Conservation (phyloP, 371 early-diverging fungal species). For the Lichtheimia corymbifera region DNA sequence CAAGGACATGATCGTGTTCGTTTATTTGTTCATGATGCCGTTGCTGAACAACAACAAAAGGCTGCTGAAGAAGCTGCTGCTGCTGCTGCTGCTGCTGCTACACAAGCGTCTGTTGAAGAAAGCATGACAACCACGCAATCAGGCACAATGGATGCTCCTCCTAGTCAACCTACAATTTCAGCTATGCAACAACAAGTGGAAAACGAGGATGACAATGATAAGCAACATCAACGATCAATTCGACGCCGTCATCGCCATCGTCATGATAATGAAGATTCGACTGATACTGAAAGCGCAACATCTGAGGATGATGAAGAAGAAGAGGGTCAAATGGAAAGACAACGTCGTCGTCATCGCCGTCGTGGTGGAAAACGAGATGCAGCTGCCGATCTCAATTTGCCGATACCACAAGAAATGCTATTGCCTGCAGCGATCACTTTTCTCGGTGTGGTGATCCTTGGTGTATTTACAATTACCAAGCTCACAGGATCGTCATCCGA, state of each 20-base stretch:
- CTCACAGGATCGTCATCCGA: slow-evolving; percentile 18
- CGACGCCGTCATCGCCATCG: neutral
- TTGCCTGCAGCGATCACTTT: slow-evolving; percentile 66
- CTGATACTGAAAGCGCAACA: slow-evolving; percentile 1
- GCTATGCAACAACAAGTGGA: neutral
- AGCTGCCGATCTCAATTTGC: slow-evolving; percentile 17
- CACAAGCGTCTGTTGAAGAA: neutral
- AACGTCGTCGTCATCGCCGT: slow-evolving; percentile 10
- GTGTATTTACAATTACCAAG: slow-evolving; percentile 52
- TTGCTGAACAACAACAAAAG: slow-evolving; percentile 13
- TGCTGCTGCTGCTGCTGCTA: neutral
- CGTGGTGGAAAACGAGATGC: slow-evolving; percentile 11
- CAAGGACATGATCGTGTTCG: slow-evolving; percentile 77
- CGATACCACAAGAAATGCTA: slow-evolving; percentile 58
- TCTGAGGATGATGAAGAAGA: slow-evolving; percentile 11
- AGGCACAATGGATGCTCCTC: slow-evolving; percentile 5
- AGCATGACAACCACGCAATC: slow-evolving; percentile 1
- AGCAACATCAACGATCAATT: neutral
- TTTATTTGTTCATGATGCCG: slow-evolving; percentile 65
- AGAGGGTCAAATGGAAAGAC: neutral
- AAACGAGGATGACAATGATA: slow-evolving; percentile 1
- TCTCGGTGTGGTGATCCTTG: slow-evolving; percentile 59
- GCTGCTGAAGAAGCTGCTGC: slow-evolving; percentile 5
- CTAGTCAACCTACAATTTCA: slow-evolving; percentile 13
- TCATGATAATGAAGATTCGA: slow-evolving; percentile 2